Evolutionary conservation across 257 asterid genomes (phyloP), one percentile per base, ranked within the genome.

Genomic region (Verbascum thapsus): DNA sequence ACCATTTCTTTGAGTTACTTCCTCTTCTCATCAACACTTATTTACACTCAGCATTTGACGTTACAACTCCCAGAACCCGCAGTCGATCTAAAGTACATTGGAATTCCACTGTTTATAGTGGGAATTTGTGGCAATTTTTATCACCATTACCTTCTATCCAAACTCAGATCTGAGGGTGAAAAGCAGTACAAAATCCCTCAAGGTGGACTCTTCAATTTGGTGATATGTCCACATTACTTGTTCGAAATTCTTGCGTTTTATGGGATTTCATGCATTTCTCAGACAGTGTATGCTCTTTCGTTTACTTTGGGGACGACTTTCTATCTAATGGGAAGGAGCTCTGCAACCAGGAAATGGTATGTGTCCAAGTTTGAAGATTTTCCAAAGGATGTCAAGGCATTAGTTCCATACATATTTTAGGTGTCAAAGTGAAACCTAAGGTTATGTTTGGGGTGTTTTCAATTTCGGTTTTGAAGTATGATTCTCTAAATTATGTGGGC

Each of bases 321-420:
- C n/a, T 88, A 79, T 65, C 56, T 88, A 68, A 58, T 67, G 61
- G 91, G 94, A 8, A 74, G 94, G 83, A 88, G 94, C 43, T 58
- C 38, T 45, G 87, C 94, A 48, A 85, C 94, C 0, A 76, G 83
- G 64, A 72, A 74, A 64, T 88, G 94, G 96, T 88, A 88, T 51
- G 6, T 37, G 16, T 77, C 88, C 35, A 85, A 88, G 75, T 88
- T 85, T 42, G 83, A 83, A 18, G 83, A 83, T 66, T 88, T 88
- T 8, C 86, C 94, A 0, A 34, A 73, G 53, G 68, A 75, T 72
- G 52, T 77, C 18, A 85, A 78, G 76, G 87, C 88, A n/a, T 58
- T 88, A 4, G 66, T 88, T 72, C 94, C 96, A 22, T 85, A 42
- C 16, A 16, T 85, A 45, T 83, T 79, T 15, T 88, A 74, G 73